Base-by-base conservation (phyloP, 208 protist genomes). In the Acanthamoeba culbertsoni region DNA sequence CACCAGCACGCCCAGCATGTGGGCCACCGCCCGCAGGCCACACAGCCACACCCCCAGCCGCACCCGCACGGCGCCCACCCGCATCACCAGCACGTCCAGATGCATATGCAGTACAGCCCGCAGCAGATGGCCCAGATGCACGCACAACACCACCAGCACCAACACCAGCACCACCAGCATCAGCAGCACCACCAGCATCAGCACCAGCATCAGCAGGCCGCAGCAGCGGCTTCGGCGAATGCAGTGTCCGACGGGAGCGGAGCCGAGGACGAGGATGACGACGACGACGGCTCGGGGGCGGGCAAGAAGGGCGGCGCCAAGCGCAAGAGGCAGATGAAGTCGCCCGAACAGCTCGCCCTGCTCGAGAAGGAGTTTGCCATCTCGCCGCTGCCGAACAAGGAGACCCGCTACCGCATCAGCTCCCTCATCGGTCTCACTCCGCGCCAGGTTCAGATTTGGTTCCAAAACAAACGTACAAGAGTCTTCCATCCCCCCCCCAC, bases 291-390 rank as follows among this genome's bases (percentile, higher is more conserved):
- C 71, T 37, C 12, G 2, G 43, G 43, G n/a, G n/a, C n/a, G n/a
- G 31, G 16, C 6, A 84, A 84, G 37, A 73, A 73, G 37, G 68
- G 68, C 4, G 88, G 53, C n/a, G n/a, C n/a, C 88, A 93, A 93
- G 68, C 88, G 88, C 43, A 93, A 93, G 88, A n/a, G 88, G 65
- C 88, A 93, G 65, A 93, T 73, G 65, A 93, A 73, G 53, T 65
- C 59, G 43, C 88, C 88, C 43, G 88, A 93, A 26, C 88, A 93
- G 53, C 68, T 93, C 14, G 57, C 43, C 20, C 53, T 93, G 23
- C 88, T 93, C 48, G 88, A 93, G 46, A 93, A 93, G 68, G 88
- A 93, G 45, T 93, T 93, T 48, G n/a, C 88, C 42, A 93, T 93
- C 53, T 93, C 88, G 62, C 88, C 88, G 42, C 20, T 79, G 35